Percentiles rank a stretch among this genome's conserved stretches.
phyloP scores from a whole-genome alignment of 2,329 filamentous ascomycete species.

The Aureobasidium sp. region DNA sequence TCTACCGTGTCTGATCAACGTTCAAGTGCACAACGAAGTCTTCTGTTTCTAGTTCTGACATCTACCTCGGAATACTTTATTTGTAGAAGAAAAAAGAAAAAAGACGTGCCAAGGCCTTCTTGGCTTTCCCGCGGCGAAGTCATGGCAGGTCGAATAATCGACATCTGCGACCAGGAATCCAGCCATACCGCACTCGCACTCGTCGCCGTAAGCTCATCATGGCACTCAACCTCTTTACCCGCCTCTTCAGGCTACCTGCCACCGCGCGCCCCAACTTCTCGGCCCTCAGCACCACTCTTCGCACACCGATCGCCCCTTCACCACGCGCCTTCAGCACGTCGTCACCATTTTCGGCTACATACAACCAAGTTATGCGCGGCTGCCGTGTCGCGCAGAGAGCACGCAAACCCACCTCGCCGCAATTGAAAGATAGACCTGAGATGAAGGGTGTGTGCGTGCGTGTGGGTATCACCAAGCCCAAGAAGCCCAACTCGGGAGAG shows the following conservation, averaged over 20 bases:
- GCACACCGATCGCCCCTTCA: conserved; percentile 3
- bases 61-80: not conserved
- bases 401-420: conserved; percentile 82
- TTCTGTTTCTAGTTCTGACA: no score
- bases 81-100: not conserved
- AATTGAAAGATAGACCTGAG: conserved; percentile 66
- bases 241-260: conserved; percentile 31
- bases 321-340: conserved; percentile 33
- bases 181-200: not conserved
- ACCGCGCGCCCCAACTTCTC: conserved; percentile 20
- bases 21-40: no score
- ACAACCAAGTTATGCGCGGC: conserved; percentile 52
- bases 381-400: conserved; percentile 73
- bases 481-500: conserved; percentile 98
- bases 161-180: not conserved
- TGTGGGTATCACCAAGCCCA: conserved; percentile 87
- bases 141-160: not conserved
- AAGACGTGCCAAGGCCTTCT: not conserved
- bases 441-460: conserved; percentile 96
- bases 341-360: conserved; percentile 36
- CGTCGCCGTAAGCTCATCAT: conserved; percentile 23
- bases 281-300: not conserved
- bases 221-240: conserved; percentile 34
- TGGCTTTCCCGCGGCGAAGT: conserved; percentile 5
- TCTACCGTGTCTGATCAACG: no score